Evolutionary conservation across 108 stramenopile genomes (phyloP).

Genomic region (Parietichytrium sp.): DNA sequence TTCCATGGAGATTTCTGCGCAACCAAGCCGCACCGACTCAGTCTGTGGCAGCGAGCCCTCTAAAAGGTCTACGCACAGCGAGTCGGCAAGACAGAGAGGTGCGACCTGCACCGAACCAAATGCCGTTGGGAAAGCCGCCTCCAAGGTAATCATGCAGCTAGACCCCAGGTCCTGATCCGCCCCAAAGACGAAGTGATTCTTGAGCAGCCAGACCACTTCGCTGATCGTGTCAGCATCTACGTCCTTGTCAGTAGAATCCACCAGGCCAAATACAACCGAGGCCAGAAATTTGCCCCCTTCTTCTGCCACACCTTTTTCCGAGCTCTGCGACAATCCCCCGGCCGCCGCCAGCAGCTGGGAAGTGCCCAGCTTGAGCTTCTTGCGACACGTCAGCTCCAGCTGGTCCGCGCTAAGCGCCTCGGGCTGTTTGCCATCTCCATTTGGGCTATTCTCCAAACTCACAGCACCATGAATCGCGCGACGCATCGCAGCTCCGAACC

Average conservation of each 20-base stretch:
- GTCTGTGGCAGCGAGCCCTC: too few relatives aligned
- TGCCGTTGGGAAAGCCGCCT: neutral
- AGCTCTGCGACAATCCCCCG: neutral
- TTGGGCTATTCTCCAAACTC: neutral
- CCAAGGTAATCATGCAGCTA: neutral
- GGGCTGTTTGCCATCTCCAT: neutral
- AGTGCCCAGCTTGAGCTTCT: neutral
- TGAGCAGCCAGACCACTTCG: slow-evolving; percentile 14
- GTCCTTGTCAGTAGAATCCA: neutral
- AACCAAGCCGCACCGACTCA: too few relatives aligned
- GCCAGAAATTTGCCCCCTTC: slow-evolving; percentile 11
- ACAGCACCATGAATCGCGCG: neutral
- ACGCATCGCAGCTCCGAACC: neutral
- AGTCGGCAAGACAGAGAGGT: neutral
- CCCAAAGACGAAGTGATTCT: slow-evolving; percentile 13
- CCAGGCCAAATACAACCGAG: neutral
- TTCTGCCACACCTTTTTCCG: neutral
- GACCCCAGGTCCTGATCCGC: neutral
- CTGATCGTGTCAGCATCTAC: neutral
- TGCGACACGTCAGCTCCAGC: slow-evolving; percentile 10
- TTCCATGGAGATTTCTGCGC: too few relatives aligned
- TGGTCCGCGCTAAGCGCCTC: slow-evolving; percentile 14
- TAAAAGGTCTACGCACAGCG: slow-evolving; percentile 19
- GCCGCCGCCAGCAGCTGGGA: slow-evolving; percentile 23
- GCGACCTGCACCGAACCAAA: neutral